Evolutionary conservation across 2,329 filamentous ascomycete species (phyloP).

Genomic region (Diaporthe sp.): DNA sequence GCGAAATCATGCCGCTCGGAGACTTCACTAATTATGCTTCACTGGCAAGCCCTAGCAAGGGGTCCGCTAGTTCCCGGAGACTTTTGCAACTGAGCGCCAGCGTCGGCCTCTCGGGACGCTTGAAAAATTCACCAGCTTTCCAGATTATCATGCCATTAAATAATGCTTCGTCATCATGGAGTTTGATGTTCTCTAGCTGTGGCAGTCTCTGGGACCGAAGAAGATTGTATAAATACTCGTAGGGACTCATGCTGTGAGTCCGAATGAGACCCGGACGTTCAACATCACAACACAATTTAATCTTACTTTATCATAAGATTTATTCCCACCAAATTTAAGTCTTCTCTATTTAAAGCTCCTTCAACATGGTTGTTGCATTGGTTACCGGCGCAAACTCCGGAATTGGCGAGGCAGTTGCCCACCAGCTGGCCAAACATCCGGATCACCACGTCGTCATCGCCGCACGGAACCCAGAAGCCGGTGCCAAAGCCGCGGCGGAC

Average conservation of each 20-base stretch:
- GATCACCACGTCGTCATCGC: slow-evolving; percentile 53
- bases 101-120: not conserved
- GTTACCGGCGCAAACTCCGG: slow-evolving; percentile 21
- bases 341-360: not conserved
- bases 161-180: not conserved
- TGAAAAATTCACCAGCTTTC: not conserved
- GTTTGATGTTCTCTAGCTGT: not conserved
- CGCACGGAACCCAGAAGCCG: slow-evolving; percentile 47
- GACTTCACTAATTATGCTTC: not conserved
- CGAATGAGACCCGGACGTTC: not conserved
- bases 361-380: not conserved
- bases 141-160: not conserved
- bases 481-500: slow-evolving; percentile 45
- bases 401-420: slow-evolving; percentile 21
- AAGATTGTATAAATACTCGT: not conserved
- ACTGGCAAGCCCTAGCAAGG: not conserved
- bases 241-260: not conserved
- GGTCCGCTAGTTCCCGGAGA: not conserved
- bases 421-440: slow-evolving; percentile 46
- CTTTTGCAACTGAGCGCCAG: not conserved
- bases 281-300: not conserved
- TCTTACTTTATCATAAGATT: not conserved
- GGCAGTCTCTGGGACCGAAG: not conserved
- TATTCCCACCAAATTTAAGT: not conserved
- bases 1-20: not conserved